Evolutionary conservation across 2,329 filamentous ascomycete species (phyloP).

Genomic region (Coniella lustricola): DNA sequence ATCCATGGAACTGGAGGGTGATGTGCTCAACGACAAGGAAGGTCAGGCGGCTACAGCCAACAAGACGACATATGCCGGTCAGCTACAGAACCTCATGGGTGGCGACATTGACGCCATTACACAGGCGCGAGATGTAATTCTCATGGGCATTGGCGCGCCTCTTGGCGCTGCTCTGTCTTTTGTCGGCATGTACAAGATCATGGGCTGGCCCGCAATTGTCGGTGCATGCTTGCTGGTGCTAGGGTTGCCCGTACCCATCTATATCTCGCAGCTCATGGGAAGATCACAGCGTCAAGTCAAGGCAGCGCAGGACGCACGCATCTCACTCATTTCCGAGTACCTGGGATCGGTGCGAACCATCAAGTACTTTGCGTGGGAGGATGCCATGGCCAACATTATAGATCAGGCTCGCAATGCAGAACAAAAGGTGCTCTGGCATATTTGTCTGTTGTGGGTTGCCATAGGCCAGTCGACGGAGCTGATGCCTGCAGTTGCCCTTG

Average conservation of each 20-base stretch:
- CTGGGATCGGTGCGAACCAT: conserved; percentile 50
- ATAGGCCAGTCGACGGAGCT: conserved; percentile 44
- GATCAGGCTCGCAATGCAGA: conserved; percentile 42
- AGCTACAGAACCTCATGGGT: conserved; percentile 44
- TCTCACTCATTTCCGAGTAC: conserved; percentile 52
- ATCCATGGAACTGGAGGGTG: conserved; percentile 52
- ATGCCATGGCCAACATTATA: conserved; percentile 43
- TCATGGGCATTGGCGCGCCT: conserved; percentile 38
- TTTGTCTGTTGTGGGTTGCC: conserved; percentile 39
- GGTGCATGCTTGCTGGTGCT: conserved; percentile 42
- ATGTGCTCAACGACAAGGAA: conserved; percentile 33
- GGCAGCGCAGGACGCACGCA: conserved; percentile 47
- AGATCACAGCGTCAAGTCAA: conserved; percentile 44
- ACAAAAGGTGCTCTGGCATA: conserved; percentile 47
- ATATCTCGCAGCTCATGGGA: conserved; percentile 43
- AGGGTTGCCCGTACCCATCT: conserved; percentile 42
- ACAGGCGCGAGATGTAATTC: conserved; percentile 43
- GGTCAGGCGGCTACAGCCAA: conserved; percentile 18
- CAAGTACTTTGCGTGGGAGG: conserved; percentile 57
- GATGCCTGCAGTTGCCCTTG: conserved; percentile 44
- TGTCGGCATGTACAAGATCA: conserved; percentile 45
- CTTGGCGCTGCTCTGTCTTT: conserved; percentile 41
- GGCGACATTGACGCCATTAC: conserved; percentile 51
- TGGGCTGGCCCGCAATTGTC: conserved; percentile 49
- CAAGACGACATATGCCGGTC: conserved; percentile 19